These are phyloP conservation scores for Mycocentrospora acerina DNA, from an alignment of 2,329 filamentous ascomycete species.

Conservation along the genomic window DNA sequence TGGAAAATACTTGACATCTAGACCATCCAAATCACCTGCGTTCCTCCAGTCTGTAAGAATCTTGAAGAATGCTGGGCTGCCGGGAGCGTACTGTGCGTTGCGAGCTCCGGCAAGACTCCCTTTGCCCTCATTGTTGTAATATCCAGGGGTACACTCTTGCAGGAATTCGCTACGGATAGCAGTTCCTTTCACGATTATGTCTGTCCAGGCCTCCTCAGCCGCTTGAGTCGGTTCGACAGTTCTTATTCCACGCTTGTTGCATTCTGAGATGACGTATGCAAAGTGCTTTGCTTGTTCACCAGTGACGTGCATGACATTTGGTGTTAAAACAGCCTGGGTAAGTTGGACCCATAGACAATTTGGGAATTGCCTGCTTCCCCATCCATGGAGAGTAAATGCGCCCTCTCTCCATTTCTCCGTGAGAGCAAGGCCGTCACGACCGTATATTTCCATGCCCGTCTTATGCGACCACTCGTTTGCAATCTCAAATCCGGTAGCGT, in stretches of 20 bases:
- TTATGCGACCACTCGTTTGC: conserved; percentile 35
- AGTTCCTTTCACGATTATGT: conserved; percentile 44
- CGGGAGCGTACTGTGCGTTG: conserved; percentile 31
- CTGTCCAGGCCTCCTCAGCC: conserved; percentile 53
- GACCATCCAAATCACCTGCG: conserved; percentile 30
- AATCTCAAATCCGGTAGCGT: conserved; percentile 49
- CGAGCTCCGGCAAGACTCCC: conserved; percentile 15
- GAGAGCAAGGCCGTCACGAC: conserved; percentile 49
- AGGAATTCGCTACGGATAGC: conserved; percentile 44
- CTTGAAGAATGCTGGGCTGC: conserved; percentile 34
- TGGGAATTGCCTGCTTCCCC: conserved; percentile 53
- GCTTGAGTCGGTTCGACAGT: conserved; percentile 49
- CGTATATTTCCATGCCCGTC: conserved; percentile 44
- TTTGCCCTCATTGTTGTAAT: conserved; percentile 47
- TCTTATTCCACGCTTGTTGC: conserved; percentile 27
- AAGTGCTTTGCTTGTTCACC: conserved; percentile 43
- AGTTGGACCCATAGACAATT: conserved; percentile 53
- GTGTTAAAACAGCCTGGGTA: conserved; percentile 22
- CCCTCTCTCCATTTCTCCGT: conserved; percentile 52
- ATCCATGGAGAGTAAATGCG: conserved; percentile 55
- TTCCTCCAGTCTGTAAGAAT: conserved; percentile 37
- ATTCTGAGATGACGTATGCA: conserved; percentile 47
- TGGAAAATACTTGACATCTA: conserved; percentile 21
- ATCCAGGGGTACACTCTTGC: conserved; percentile 57
- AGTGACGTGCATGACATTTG: conserved; percentile 30